Percentiles rank a stretch among this genome's conserved stretches.
Evolutionary conservation across 2,329 filamentous ascomycete species (phyloP).

Genomic region (Onygenales sp.): DNA sequence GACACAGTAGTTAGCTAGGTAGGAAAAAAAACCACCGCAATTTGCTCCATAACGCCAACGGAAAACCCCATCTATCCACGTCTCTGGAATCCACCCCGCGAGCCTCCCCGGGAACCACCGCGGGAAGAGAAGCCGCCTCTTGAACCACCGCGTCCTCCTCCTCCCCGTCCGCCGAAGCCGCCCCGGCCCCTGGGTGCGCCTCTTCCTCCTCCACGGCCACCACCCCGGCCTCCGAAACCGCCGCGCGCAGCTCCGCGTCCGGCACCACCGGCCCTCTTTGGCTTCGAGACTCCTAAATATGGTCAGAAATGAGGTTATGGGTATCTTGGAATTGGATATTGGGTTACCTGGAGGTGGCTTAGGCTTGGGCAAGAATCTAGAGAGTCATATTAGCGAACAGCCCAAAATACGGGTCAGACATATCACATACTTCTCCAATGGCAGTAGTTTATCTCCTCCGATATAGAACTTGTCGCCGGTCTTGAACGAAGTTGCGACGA

Average conservation of each 20-base stretch:
- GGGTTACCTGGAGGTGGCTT: slow-evolving; percentile 53
- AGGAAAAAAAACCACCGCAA: background rate
- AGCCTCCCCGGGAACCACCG: slow-evolving; percentile 21
- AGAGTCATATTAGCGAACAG: background rate
- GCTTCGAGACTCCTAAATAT: slow-evolving; percentile 53
- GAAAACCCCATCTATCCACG: slow-evolving; percentile 8
- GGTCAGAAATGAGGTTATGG: slow-evolving; percentile 11
- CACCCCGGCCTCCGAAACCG: slow-evolving; percentile 36
- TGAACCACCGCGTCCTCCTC: slow-evolving; percentile 28
- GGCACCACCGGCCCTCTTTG: slow-evolving; percentile 59
- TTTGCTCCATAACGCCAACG: slow-evolving; percentile 2
- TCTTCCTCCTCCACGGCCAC: slow-evolving; percentile 39
- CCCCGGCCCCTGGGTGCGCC: slow-evolving; percentile 48
- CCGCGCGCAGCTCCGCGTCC: slow-evolving; percentile 38
- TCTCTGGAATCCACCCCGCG: slow-evolving; percentile 24
- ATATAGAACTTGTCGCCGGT: slow-evolving; percentile 96
- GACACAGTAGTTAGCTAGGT: background rate
- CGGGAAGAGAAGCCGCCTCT: slow-evolving; percentile 22
- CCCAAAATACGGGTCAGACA: background rate
- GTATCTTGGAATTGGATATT: background rate
- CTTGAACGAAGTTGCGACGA: slow-evolving; percentile 91
- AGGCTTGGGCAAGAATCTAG: slow-evolving; percentile 81
- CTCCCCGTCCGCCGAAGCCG: slow-evolving; percentile 36
- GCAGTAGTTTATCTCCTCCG: slow-evolving; percentile 84
- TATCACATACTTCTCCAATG: slow-evolving; percentile 62